Evolutionary conservation across 2,329 filamentous ascomycete species (phyloP).

Genomic region (Pezicula radicicola): DNA sequence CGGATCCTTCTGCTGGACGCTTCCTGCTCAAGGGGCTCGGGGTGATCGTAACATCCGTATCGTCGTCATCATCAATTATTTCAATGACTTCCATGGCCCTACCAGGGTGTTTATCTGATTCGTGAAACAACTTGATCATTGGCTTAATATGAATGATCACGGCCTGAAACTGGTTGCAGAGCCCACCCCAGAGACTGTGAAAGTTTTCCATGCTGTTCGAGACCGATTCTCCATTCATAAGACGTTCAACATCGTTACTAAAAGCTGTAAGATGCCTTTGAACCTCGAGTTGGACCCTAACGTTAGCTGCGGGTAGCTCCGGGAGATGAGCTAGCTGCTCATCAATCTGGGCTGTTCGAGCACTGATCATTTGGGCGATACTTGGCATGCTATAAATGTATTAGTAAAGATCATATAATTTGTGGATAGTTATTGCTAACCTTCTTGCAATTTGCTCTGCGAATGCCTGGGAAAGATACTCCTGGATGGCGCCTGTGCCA

Average conservation of each 20-base stretch:
- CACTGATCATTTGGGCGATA: conserved; percentile 30
- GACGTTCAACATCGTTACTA: conserved; percentile 46
- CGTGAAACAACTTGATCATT: conserved; percentile 1
- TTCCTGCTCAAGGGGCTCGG: not conserved
- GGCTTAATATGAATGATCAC: conserved; percentile 30
- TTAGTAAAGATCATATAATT: conserved; percentile 4
- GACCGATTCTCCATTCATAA: conserved; percentile 45
- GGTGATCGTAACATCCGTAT: not conserved
- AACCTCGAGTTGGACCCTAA: conserved; percentile 54
- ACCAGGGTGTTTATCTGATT: not conserved
- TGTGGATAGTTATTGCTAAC: conserved; percentile 10
- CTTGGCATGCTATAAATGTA: conserved; percentile 31
- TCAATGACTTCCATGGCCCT: conserved; percentile 1
- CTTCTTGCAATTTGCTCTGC: conserved; percentile 39
- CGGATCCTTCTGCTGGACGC: not conserved
- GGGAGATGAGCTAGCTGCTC: conserved; percentile 56
- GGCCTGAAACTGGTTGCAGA: conserved; percentile 31
- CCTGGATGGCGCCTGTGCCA: conserved; percentile 48
- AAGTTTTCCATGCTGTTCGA: conserved; percentile 34
- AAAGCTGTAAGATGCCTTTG: conserved; percentile 57
- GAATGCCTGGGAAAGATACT: conserved; percentile 43
- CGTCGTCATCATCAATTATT: conserved; percentile 6
- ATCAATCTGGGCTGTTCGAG: conserved; percentile 48
- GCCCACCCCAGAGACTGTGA: conserved; percentile 32
- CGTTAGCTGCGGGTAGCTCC: conserved; percentile 61